Base-by-base conservation (phyloP, 805 yeast genomes). In the Blastobotrys mokoenaii region DNA sequence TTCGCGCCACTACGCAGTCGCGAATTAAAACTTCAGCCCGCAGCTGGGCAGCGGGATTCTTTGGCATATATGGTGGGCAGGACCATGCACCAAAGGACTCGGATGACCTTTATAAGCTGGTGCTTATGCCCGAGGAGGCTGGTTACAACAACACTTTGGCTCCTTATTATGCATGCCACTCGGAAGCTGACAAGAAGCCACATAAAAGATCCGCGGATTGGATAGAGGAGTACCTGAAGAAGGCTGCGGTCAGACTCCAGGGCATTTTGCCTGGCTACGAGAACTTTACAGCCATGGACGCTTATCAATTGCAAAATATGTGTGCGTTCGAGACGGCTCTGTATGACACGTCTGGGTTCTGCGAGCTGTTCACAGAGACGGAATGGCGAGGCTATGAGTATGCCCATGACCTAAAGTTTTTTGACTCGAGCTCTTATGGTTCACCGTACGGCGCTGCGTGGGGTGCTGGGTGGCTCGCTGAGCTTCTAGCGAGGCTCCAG, bases 291-390 rank as follows among this genome's bases (percentile, higher is more conserved):
- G 57, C 68, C 1, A 55, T 60, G 32, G 90, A 85, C 55, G 73
- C 79, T 18, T 63, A 60, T 37, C 63, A 61, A 18, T 55, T 84
- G 51, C 79, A 82, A 55, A 67, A 70, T 10, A 72, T 79, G 64
- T 84, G 94, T 64, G 88, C 85, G 2, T 85, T 71, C 59, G 95
- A 85, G 63, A 64, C 83, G 38, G 84, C 83, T 46, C 83, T 77
- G 8, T 70, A 69, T 46, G 94, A 93, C 9, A 60, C 64, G 45
- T 82, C 93, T 12, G 71, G 72, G 30, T 77, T 84, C 51, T 84
- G 94, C 63, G 70, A 72, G 34, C 69, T 82, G 29, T 79, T 85
- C 64, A 80, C 86, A 36, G 72, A 72, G 53, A 79, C 79, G 20
- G 90, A 84, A 49, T 80, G 77, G 68, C 64, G 81, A 43, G 74